Evolutionary conservation across 2,329 filamentous ascomycete genomes (phyloP).

Genomic region (Alternaria longipes): DNA sequence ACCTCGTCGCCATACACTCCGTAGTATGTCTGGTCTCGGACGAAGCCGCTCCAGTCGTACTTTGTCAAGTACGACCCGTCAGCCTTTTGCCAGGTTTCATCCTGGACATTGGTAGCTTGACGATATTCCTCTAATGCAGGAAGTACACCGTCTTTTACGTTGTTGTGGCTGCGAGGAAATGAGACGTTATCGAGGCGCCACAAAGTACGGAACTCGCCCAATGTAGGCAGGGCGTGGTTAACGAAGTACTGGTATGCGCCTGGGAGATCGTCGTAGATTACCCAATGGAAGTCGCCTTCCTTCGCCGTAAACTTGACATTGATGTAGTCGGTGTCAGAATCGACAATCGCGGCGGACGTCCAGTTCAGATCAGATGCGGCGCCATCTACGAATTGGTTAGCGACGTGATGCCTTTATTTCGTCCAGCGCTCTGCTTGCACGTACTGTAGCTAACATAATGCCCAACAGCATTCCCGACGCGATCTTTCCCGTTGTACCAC

Average conservation of each 20-base stretch:
- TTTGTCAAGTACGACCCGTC: slow-evolving; percentile 63
- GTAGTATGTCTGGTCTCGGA: slow-evolving; percentile 56
- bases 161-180: slow-evolving; percentile 59
- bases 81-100: slow-evolving; percentile 62
- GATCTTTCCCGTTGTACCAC: slow-evolving; percentile 54
- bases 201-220: slow-evolving; percentile 62
- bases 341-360: slow-evolving; percentile 57
- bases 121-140: slow-evolving; percentile 57
- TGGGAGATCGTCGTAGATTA: slow-evolving; percentile 59
- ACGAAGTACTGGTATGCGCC: slow-evolving; percentile 67
- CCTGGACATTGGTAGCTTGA: slow-evolving; percentile 60
- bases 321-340: slow-evolving; percentile 55
- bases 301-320: slow-evolving; percentile 59
- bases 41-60: slow-evolving; percentile 58
- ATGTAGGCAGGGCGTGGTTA: slow-evolving; percentile 58
- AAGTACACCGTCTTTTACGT: slow-evolving; percentile 57
- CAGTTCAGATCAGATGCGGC: slow-evolving; percentile 59
- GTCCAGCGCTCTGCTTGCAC: slow-evolving; percentile 11
- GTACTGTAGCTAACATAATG: slow-evolving; percentile 59
- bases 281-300: slow-evolving; percentile 63
- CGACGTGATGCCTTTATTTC: background rate
- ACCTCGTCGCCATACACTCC: slow-evolving; percentile 61
- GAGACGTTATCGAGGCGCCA: slow-evolving; percentile 61
- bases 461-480: slow-evolving; percentile 53
- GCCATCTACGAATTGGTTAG: slow-evolving; percentile 51